A percentile compares a stretch with the other conserved stretches of the same genome.
Conservation (phyloP, 768 basidiomycete genomes). For the Boletales sp. region DNA sequence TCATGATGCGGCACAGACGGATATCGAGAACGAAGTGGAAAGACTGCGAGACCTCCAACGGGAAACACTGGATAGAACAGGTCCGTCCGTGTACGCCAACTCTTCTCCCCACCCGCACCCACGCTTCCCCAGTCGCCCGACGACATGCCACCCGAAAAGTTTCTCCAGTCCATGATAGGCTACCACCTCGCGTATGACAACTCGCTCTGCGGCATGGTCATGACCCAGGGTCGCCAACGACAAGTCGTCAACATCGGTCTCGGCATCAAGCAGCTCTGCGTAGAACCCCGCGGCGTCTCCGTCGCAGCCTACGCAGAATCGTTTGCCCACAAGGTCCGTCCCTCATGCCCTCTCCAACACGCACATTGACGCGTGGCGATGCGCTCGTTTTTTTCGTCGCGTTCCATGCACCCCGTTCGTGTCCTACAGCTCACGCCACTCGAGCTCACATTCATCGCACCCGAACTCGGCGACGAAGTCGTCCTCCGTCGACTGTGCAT, state of each 20-base stretch:
- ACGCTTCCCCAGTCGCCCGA: constrained; percentile 43
- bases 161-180: constrained; percentile 72
- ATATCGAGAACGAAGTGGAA: constrained; percentile 75
- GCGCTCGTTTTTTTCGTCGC: too few species aligned
- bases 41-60: constrained; percentile 54
- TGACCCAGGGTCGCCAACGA: constrained; percentile 73
- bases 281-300: constrained; percentile 57
- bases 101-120: not conserved
- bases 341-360: not conserved
- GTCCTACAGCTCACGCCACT: constrained; percentile 39
- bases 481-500: constrained; percentile 73
- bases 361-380: not conserved
- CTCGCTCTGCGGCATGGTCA: constrained; percentile 78
- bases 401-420: too few species aligned
- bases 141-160: constrained; percentile 60
- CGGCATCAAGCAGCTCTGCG: constrained; percentile 66
- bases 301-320: constrained; percentile 69
- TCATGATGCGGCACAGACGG: constrained; percentile 84
- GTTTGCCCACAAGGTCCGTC: constrained; percentile 66
- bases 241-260: constrained; percentile 81
- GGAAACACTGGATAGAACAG: constrained; percentile 85
- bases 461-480: constrained; percentile 55
- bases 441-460: constrained; percentile 52
- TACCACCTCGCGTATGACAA: constrained; percentile 69
- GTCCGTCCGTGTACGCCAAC: constrained; percentile 31